phyloP scores from a whole-genome alignment of 139 green algal genomes.

The Coelastrella sp. region DNA sequence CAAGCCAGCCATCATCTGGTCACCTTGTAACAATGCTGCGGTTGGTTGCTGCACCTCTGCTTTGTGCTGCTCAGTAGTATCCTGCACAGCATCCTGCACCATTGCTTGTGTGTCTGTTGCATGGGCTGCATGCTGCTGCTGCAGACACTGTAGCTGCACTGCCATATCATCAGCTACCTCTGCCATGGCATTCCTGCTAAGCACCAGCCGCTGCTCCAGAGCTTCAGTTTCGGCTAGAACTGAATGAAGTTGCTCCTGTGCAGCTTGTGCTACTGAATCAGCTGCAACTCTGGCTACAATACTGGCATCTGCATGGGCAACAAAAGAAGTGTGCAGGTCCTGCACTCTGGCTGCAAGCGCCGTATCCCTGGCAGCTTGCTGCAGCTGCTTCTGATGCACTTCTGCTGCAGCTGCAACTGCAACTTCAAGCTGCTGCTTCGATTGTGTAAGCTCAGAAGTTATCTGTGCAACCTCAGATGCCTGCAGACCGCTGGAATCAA shows the following conservation, averaged over 20 bases:
- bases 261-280: not conserved
- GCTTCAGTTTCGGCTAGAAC: not conserved
- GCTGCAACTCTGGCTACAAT: not conserved
- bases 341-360: not conserved
- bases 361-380: not conserved
- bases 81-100: not conserved
- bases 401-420: not conserved
- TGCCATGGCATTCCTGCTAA: not conserved
- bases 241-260: not conserved
- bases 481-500: too few relatives aligned
- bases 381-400: not conserved
- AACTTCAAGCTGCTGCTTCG: not conserved
- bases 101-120: not conserved
- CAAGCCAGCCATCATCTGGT: not conserved
- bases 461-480: too few relatives aligned
- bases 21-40: too few relatives aligned
- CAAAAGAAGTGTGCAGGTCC: not conserved
- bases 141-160: not conserved
- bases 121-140: not conserved
- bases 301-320: not conserved
- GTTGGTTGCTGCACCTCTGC: not conserved
- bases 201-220: not conserved
- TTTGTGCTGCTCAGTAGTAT: not conserved
- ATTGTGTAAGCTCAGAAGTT: not conserved
- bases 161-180: not conserved